A percentile compares a stretch with the other conserved stretches of the same genome.
phyloP scores from a whole-genome alignment of 139 green algal species.

The Picochlorum costavermella region DNA sequence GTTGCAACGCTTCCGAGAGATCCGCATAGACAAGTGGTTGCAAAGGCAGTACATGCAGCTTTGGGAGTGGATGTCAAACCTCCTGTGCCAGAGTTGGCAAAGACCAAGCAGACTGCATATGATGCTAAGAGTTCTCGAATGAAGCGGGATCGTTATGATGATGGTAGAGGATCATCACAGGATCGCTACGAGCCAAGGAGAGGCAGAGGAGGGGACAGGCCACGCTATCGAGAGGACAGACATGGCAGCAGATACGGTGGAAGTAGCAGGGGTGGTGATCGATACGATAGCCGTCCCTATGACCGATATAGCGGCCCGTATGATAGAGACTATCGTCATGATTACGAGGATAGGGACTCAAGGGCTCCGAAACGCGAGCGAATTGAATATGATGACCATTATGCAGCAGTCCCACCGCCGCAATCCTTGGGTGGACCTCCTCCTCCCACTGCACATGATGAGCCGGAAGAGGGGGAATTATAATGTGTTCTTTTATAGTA shows the following conservation, averaged over 20 bases:
- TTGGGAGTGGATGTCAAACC: not conserved
- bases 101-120: not conserved
- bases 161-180: not conserved
- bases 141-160: not conserved
- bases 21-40: conserved; percentile 32
- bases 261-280: not conserved
- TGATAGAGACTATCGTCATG: not conserved
- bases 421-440: conserved; percentile 7
- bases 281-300: not conserved
- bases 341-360: not conserved
- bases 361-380: not conserved
- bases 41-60: not conserved
- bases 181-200: not conserved
- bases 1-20: conserved; percentile 35
- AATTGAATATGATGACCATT: not conserved
- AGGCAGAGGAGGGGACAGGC: not conserved
- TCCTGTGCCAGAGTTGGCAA: not conserved
- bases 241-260: not conserved
- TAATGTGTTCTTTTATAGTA: not conserved
- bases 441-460: not conserved
- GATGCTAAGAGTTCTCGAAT: not conserved
- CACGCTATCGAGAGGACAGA: not conserved
- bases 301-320: not conserved
- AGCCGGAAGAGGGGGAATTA: conserved; percentile 11
- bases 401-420: conserved; percentile 1